A percentile compares a stretch with the other conserved stretches of the same genome.
Conservation (phyloP, 1,139 yeast genomes). For the Arxiozyma bovina region DNA sequence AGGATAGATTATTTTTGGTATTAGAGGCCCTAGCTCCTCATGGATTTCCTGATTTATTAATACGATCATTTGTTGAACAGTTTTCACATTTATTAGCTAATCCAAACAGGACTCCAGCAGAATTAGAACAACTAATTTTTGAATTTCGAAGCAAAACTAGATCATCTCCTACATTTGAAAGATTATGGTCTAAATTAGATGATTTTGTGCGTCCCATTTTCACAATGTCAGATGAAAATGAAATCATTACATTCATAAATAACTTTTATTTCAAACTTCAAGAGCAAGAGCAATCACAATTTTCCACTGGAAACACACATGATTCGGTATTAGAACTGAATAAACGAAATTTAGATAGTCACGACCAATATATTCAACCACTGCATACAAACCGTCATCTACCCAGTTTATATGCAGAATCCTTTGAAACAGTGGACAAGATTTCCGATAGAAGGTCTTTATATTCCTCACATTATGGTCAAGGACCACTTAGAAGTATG, state of each 20-base stretch:
- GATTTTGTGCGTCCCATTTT: conserved; percentile 14
- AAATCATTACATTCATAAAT: conserved; percentile 16
- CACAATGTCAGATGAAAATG: conserved; percentile 12
- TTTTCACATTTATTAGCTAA: conserved; percentile 1
- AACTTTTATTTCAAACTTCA: conserved; percentile 13
- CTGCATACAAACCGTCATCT: conserved; percentile 9
- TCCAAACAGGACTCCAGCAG: conserved; percentile 7
- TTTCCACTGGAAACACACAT: not conserved
- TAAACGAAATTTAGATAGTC: conserved; percentile 12
- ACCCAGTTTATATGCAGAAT: conserved; percentile 29
- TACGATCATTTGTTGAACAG: conserved; percentile 2
- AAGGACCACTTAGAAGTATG: conserved; percentile 7
- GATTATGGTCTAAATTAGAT: conserved; percentile 18
- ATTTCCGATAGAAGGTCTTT: conserved; percentile 33
- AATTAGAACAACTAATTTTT: conserved; percentile 11
- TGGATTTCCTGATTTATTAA: conserved; percentile 3
- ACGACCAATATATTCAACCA: conserved; percentile 11
- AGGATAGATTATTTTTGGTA: conserved; percentile 1
- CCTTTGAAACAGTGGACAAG: conserved; percentile 33
- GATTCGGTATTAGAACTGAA: conserved; percentile 7
- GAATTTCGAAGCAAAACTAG: conserved; percentile 6
- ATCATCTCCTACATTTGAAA: conserved; percentile 7
- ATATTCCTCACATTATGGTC: conserved; percentile 19
- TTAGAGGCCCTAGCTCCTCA: conserved; percentile 6
- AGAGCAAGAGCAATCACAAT: conserved; percentile 1